phyloP scores from a whole-genome alignment of 2,329 filamentous ascomycete genomes.

The Cyphellophora europaea region DNA sequence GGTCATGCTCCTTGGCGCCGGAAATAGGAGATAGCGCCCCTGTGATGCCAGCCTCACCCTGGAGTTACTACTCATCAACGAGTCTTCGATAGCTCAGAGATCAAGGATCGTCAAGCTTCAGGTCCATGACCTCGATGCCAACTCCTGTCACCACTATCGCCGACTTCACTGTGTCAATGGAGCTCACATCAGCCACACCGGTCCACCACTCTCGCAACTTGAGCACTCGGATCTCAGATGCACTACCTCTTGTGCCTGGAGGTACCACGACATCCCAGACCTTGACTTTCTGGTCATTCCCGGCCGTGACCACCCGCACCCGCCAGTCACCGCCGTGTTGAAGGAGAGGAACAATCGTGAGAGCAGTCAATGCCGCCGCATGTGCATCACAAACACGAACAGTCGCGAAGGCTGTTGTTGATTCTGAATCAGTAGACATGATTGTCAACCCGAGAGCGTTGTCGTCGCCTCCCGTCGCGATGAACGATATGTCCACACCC shows the following conservation, averaged over 20 bases:
- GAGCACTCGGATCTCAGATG: conserved; percentile 9
- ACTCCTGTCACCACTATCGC: conserved; percentile 13
- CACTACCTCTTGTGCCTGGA: not conserved
- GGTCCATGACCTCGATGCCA: conserved; percentile 17
- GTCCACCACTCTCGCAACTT: conserved; percentile 12
- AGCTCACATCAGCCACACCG: conserved; percentile 17
- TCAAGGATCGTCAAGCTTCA: too few species aligned
- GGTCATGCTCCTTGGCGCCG: too few species aligned
- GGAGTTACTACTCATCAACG: too few species aligned
- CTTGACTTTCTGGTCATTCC: conserved; percentile 39
- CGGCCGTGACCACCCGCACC: conserved; percentile 27
- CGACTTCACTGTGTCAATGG: conserved; percentile 5
- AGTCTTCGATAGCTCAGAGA: too few species aligned
- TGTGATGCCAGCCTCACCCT: too few species aligned
- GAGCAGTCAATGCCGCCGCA: conserved; percentile 32
- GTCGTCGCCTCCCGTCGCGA: conserved; percentile 81
- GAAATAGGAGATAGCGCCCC: too few species aligned
- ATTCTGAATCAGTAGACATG: not conserved
- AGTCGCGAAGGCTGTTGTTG: conserved; percentile 19
- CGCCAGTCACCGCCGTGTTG: conserved; percentile 4
- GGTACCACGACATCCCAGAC: conserved; percentile 29
- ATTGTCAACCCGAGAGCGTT: conserved; percentile 61
- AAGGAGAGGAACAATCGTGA: conserved; percentile 23
- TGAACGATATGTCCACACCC: conserved; percentile 29
- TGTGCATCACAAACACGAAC: conserved; percentile 33